A percentile compares a stretch with the other conserved stretches of the same genome.
phyloP scores from a whole-genome alignment of 495 filamentous ascomycete species.

The Neurospora sp. region DNA sequence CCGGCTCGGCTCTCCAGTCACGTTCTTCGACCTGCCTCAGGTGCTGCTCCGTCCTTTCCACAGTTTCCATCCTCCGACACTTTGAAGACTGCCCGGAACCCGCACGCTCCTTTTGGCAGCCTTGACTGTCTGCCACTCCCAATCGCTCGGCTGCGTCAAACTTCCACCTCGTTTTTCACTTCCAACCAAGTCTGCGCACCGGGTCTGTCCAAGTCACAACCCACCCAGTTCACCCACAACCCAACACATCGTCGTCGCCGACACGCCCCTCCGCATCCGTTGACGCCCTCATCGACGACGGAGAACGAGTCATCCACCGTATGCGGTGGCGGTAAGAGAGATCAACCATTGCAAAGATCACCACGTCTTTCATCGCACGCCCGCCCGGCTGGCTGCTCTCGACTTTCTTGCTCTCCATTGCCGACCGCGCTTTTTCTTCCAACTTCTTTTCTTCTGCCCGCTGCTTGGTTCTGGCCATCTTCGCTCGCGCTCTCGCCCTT shows the following conservation, averaged over 20 bases:
- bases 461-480: slow-evolving; percentile 15
- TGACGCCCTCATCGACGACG: not conserved
- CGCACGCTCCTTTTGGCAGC: slow-evolving; percentile 19
- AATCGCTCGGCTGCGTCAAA: not conserved
- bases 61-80: slow-evolving; percentile 10
- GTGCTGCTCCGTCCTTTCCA: not conserved
- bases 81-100: slow-evolving; percentile 6
- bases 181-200: not conserved
- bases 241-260: not conserved
- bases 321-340: not conserved
- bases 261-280: not conserved
- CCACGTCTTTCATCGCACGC: not conserved
- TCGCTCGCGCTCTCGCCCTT: slow-evolving; percentile 19
- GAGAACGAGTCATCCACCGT: not conserved
- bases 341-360: not conserved
- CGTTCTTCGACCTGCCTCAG: not conserved
- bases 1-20: slow-evolving; percentile 19
- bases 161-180: slow-evolving; percentile 5
- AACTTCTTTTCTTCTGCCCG: not conserved
- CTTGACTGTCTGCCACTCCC: not conserved
- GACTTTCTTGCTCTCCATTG: not conserved
- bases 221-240: not conserved
- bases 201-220: not conserved
- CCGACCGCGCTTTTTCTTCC: not conserved
- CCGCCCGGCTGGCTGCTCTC: not conserved